Conservation (phyloP, 2,329 filamentous ascomycete species). For the Berkeleyomyces basicola region DNA sequence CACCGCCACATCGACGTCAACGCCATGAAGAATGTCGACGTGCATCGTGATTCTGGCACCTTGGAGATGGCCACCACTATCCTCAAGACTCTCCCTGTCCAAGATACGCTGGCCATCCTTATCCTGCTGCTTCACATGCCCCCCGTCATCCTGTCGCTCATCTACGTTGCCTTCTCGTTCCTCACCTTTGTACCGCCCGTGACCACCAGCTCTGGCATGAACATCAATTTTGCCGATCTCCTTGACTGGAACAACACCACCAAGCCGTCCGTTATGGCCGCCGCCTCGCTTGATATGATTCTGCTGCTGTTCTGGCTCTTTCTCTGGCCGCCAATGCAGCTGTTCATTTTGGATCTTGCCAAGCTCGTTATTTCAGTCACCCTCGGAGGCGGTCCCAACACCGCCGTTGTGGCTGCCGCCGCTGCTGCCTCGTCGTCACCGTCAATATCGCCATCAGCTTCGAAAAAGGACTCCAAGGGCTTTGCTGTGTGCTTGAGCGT, state of each 20-base stretch:
- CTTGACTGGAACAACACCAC: constrained; percentile 75
- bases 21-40: constrained; percentile 47
- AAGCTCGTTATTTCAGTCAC: constrained; percentile 89
- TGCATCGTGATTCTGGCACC: constrained; percentile 55
- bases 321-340: constrained; percentile 73
- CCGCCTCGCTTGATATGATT: constrained; percentile 67
- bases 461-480: constrained; percentile 36
- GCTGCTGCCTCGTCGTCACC: not conserved
- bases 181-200: constrained; percentile 81
- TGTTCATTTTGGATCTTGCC: constrained; percentile 74
- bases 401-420: constrained; percentile 23
- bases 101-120: constrained; percentile 90
- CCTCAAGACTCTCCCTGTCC: constrained; percentile 73
- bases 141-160: constrained; percentile 69
- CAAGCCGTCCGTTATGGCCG: constrained; percentile 70
- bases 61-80: constrained; percentile 72
- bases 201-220: constrained; percentile 60
- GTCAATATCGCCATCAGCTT: constrained; percentile 37
- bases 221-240: constrained; percentile 74
- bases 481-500: constrained; percentile 18
- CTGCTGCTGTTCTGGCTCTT: constrained; percentile 77
- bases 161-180: constrained; percentile 83
- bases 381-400: constrained; percentile 44
- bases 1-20: constrained; percentile 56
- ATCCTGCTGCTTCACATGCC: constrained; percentile 90